Percentiles rank a stretch among this genome's conserved stretches.
These are phyloP conservation scores for Murraya paniculata DNA, from an alignment of 345 rosid genomes.

Conservation along the genomic window DNA sequence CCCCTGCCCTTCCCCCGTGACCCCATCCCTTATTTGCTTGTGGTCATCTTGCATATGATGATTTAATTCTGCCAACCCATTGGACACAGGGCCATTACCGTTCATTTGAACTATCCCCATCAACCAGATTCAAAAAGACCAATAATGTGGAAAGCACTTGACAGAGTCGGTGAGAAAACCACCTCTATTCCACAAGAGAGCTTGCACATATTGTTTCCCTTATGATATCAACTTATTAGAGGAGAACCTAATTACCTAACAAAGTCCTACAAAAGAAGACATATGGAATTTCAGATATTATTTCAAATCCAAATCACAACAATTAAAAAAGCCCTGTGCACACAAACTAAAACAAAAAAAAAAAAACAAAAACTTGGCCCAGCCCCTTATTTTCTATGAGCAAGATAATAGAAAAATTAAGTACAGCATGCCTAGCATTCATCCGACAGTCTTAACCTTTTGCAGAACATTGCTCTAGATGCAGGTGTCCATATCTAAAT, in stretches of 20 bases:
- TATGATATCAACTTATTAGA: constrained; percentile 6
- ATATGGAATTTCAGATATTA: not conserved
- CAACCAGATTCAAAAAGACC: constrained; percentile 44
- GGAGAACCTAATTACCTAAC: constrained; percentile 9
- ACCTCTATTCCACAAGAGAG: constrained; percentile 20
- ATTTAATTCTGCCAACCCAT: constrained; percentile 29
- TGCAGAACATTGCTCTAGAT: not conserved
- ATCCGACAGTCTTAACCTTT: not conserved
- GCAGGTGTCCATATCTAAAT: not conserved
- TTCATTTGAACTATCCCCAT: constrained; percentile 32
- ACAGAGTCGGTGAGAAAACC: constrained; percentile 13
- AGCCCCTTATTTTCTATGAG: not conserved
- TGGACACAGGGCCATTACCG: constrained; percentile 22
- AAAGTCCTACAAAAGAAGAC: constrained; percentile 15
- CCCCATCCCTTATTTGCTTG: constrained; percentile 33
- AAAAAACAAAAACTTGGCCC: not conserved
- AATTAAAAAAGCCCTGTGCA: not conserved
- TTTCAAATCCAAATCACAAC: not conserved
- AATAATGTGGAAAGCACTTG: constrained; percentile 15
- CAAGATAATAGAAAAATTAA: not conserved
- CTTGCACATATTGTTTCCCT: constrained; percentile 29
- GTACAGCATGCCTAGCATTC: not conserved
- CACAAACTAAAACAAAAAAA: too few relatives aligned
- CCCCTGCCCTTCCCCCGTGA: constrained; percentile 37
- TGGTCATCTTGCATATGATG: constrained; percentile 20